These are phyloP conservation scores for Camellia japonica DNA, from an alignment of 148 eudicot species.

Conservation along the genomic window DNA sequence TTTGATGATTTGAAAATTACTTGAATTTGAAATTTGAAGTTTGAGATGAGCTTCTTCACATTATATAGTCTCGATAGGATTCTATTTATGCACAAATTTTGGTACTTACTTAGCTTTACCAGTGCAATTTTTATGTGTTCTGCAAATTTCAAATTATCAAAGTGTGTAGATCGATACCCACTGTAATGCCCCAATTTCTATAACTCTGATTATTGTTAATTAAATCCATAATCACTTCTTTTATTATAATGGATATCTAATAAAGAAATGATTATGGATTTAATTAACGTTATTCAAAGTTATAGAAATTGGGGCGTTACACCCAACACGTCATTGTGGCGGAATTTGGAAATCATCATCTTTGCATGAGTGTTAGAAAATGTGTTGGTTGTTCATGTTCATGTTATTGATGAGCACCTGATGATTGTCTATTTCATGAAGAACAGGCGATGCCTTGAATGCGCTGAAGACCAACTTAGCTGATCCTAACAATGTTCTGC, in stretches of 20 bases:
- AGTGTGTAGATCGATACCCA: too few relatives aligned
- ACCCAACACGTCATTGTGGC: not conserved
- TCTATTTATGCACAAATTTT: not conserved
- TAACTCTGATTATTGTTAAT: too few relatives aligned
- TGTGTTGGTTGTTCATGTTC: not conserved
- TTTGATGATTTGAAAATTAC: not conserved
- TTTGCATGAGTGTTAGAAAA: not conserved
- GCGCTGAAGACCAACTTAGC: slow-evolving; percentile 49
- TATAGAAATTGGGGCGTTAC: too few relatives aligned
- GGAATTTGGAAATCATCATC: not conserved
- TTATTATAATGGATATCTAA: too few relatives aligned
- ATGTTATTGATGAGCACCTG: slow-evolving; percentile 10
- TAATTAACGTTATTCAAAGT: too few relatives aligned
- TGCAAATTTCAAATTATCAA: not conserved
- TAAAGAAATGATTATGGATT: too few relatives aligned
- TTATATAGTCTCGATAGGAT: not conserved
- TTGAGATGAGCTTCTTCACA: not conserved
- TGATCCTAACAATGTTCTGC: slow-evolving; percentile 73
- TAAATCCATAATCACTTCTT: too few relatives aligned
- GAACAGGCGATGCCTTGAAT: slow-evolving; percentile 73
- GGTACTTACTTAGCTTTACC: not conserved
- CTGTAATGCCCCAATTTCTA: too few relatives aligned
- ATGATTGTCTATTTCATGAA: slow-evolving; percentile 22
- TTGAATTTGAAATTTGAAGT: not conserved
- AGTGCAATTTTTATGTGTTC: too few relatives aligned